phyloP scores from a whole-genome alignment of 1,139 yeast genomes.

The Pichia kudriavzevii region DNA sequence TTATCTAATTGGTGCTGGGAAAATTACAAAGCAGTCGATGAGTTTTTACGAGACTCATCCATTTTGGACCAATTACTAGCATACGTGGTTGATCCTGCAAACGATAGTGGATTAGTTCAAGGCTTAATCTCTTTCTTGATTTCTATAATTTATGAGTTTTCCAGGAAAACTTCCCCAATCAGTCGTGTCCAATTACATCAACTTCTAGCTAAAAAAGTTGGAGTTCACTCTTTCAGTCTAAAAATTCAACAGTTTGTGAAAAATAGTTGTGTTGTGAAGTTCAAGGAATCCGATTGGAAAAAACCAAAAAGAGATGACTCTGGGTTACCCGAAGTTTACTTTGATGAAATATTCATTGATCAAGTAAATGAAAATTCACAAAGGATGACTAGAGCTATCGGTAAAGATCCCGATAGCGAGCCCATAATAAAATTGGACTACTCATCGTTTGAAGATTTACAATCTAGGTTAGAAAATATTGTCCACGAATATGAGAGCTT shows the following conservation, averaged over 20 bases:
- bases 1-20: slow-evolving; percentile 75
- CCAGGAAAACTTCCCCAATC: slow-evolving; percentile 63
- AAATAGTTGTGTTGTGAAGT: slow-evolving; percentile 46
- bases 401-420: slow-evolving; percentile 65
- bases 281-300: slow-evolving; percentile 41
- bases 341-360: slow-evolving; percentile 56
- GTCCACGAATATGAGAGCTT: slow-evolving; percentile 29
- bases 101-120: slow-evolving; percentile 54
- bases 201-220: slow-evolving; percentile 60
- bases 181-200: slow-evolving; percentile 57
- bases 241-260: slow-evolving; percentile 70
- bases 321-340: slow-evolving; percentile 80
- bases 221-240: slow-evolving; percentile 71
- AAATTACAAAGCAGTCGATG: slow-evolving; percentile 67
- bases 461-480: slow-evolving; percentile 33
- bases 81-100: slow-evolving; percentile 55
- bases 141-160: slow-evolving; percentile 79
- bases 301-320: slow-evolving; percentile 59
- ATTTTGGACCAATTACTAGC: slow-evolving; percentile 61
- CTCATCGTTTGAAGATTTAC: slow-evolving; percentile 63
- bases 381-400: slow-evolving; percentile 63
- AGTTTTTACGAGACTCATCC: slow-evolving; percentile 63
- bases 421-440: slow-evolving; percentile 62
- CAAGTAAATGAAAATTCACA: slow-evolving; percentile 64
- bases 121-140: slow-evolving; percentile 68